Base-by-base conservation (phyloP, 1,284 basidiomycete species). In the Puccinia coronata region DNA sequence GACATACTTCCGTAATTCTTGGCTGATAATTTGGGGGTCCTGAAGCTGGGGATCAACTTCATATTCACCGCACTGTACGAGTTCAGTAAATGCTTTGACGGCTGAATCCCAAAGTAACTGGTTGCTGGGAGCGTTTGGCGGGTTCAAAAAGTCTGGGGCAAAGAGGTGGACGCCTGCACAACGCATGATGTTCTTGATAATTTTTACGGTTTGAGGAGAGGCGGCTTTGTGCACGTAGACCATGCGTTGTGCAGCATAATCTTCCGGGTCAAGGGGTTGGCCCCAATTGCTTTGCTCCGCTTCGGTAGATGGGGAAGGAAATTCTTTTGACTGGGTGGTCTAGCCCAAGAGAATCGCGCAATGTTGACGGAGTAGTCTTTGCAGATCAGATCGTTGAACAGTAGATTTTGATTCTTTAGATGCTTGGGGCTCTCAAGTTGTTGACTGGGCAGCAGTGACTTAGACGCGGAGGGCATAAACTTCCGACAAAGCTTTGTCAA, bases 291-390 rank as follows among this genome's bases (percentile, higher is more conserved):
- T 69, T 28, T 18, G 11, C n/a, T 69, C 67, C 0, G n/a, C 41
- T 16, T 47, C 11, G 41, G 67, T 69, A 28, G 67, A 39, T 51
- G 67, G 67, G 4, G 2, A n/a, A 0, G 67, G 67, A 34, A 28
- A 69, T 14, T 25, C 23, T 69, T 49, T 47, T 1, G 2, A 6
- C 2, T 49, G 8, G 39, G 47, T 20, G 1, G 41, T 28, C 67
- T 43, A 69, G 9, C 41, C 67, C n/a, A 69, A 34, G 18, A 69
- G 67, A 0, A 69, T 14, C n/a, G 67, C 67, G 6, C 41, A 69
- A 49, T 47, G 41, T 20, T 49, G 67, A 16, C 67, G 6, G 1
- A 69, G 2, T 2, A 69, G 41, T 16, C 49, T 69, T 2, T 25
- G 41, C 47, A 69, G 49, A 39, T 63, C 59, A 28, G 41, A 49